Evolutionary conservation across 164 flowering plant genomes (phyloP), one percentile per base, ranked within the genome.

Genomic region (Vitis amurensis): DNA sequence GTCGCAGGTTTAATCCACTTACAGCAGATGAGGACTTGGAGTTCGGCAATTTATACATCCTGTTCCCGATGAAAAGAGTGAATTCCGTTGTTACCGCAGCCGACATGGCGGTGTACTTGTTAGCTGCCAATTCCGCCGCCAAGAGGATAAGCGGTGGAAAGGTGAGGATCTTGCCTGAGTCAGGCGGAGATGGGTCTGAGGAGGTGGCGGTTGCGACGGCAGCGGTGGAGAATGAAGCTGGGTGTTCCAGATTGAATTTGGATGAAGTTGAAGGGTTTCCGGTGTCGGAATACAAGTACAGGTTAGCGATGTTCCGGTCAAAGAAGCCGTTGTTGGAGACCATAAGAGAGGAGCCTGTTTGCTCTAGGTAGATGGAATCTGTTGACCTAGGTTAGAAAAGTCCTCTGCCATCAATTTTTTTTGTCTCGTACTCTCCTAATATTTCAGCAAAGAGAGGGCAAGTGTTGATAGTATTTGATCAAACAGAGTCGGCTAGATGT

Each of bases 11-110:
- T 68, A 68, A 80, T 16, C 80, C 89, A 2, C 84, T 88, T 17
- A 50, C 23, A n/a, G 92, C 92, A 1, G 92, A 88, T 50, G 88
- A 86, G 61, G 89, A 84, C 50, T 64, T 88, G 58, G 88, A 88
- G 72, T 67, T 78, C 11, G 92, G 82, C 0, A 70, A 74, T 50
- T 84, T 82, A 2, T 88, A 88, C 71, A 52, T 84, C 59, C 74
- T 86, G 84, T 84, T 88, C 29, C 87, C 87, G 9, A 88, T 88
- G 89, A 82, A 70, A 67, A 76, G 89, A 55, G 59, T 83, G 48
- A 82, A 73, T 44, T 76, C 88, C 8, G 30, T 76, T 4, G 79
- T 79, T 53, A 59, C 83, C 4, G 87, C 85, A 0, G 84, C 80
- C 3, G 89, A 88, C 57, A 60, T 88, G 83, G 88, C 80, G 0